Base-by-base conservation (phyloP, 805 yeast species). In the Henningerozyma blattae region DNA sequence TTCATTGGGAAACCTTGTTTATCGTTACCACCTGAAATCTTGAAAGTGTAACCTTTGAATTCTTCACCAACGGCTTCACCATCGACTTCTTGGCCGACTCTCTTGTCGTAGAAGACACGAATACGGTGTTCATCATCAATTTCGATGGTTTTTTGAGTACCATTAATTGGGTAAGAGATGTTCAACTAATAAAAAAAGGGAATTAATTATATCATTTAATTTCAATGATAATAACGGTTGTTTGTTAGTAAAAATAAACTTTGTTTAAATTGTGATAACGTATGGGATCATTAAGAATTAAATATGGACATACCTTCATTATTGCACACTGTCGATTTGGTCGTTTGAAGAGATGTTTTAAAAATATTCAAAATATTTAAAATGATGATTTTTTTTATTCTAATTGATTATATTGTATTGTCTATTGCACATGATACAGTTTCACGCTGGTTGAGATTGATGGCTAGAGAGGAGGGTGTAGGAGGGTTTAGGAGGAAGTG, bases 1-100 rank as follows among this genome's bases (percentile, higher is more conserved):
- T 87, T 91, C 98, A 93, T 91, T 73, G 98, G 97, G 95, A 91
- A 91, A 75, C 98, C 98, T 77, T 91, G 98, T 75, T 91, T 91
- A 76, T 91, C 98, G 82, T 91, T 91, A 80, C 98, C 98, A 66
- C 98, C 98, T 59, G 96, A 71, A 68, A 91, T 87, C 77, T 81
- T 93, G 83, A 91, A 87, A 64, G 85, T 68, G 86, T 91, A 91
- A 63, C 98, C 98, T 72, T 86, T 89, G 89, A 89, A 85, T 74
- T 93, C 98, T 61, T 91, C 97, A 63, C 94, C 94, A 59, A 91
- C 82, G 49, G 85, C 68, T 69, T 91, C 98, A 70, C 97, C 98
- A 64, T 86, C 95, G 64, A 91, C 94, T 73, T 91, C 98, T 73
- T 86, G 96, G 62, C 98, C 98, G 79, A 91, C 84, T 70, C 97